A percentile compares a stretch with the other conserved stretches of the same genome.
phyloP scores from a whole-genome alignment of 1,139 yeast species.

The Suhomyces taliae region DNA sequence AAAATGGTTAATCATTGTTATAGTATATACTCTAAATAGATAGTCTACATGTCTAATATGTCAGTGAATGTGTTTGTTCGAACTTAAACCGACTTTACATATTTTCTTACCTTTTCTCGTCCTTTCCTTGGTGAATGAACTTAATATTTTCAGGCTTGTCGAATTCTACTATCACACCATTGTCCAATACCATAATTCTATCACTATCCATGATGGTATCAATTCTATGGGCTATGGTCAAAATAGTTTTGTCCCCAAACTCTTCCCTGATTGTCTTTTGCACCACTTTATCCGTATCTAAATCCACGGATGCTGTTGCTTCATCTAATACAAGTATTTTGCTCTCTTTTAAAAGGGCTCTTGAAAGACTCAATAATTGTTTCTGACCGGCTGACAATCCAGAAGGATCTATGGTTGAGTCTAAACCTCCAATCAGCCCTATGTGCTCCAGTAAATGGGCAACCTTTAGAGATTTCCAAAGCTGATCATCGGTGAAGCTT shows the following conservation, averaged over 20 bases:
- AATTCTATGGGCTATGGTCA: slow-evolving; percentile 79
- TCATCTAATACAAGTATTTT: slow-evolving; percentile 66
- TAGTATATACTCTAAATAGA: too few species aligned
- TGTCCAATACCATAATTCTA: slow-evolving; percentile 63
- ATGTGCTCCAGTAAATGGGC: slow-evolving; percentile 38
- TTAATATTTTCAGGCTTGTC: slow-evolving; percentile 50
- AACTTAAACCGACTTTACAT: too few species aligned
- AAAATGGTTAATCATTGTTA: too few species aligned
- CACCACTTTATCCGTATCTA: slow-evolving; percentile 70
- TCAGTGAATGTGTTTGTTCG: too few species aligned
- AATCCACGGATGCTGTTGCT: slow-evolving; percentile 84
- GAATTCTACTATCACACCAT: slow-evolving; percentile 67
- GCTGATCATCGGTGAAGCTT: slow-evolving; percentile 27
- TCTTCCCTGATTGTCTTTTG: slow-evolving; percentile 69
- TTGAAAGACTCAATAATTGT: slow-evolving; percentile 37
- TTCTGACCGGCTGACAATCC: slow-evolving; percentile 39
- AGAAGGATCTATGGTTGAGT: slow-evolving; percentile 30
- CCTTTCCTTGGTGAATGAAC: too few species aligned
- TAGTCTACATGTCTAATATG: too few species aligned
- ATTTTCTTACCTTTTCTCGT: too few species aligned
- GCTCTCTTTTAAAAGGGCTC: slow-evolving; percentile 30
- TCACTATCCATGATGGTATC: slow-evolving; percentile 83
- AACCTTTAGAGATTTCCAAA: slow-evolving; percentile 36
- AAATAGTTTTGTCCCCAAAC: slow-evolving; percentile 63
- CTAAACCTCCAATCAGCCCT: slow-evolving; percentile 24